Conservation (phyloP, 2,329 filamentous ascomycete genomes). For the Botrytis porri region DNA sequence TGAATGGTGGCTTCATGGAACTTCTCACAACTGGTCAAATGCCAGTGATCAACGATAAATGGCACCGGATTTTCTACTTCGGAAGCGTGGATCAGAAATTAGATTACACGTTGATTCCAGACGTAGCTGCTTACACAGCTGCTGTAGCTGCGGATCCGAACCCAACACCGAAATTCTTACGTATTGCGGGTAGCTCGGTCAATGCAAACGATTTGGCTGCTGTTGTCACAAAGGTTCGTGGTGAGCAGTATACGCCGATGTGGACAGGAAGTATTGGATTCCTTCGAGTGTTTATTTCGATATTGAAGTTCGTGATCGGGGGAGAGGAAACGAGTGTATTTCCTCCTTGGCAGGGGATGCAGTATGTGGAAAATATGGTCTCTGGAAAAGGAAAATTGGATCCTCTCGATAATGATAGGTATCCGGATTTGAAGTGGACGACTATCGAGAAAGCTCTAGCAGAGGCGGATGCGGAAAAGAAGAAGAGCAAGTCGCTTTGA, state of each 20-base stretch:
- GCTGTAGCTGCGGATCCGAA: slow-evolving; percentile 22
- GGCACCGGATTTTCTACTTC: slow-evolving; percentile 21
- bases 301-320: slow-evolving; percentile 19
- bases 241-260: slow-evolving; percentile 19
- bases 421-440: slow-evolving; percentile 18
- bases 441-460: slow-evolving; percentile 16
- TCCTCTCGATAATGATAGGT: slow-evolving; percentile 20
- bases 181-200: slow-evolving; percentile 20
- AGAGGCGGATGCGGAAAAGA: slow-evolving; percentile 17
- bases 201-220: slow-evolving; percentile 19
- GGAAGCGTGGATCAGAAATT: slow-evolving; percentile 20
- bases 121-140: slow-evolving; percentile 21
- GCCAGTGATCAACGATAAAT: slow-evolving; percentile 21
- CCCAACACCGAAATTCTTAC: slow-evolving; percentile 20
- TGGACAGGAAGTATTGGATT: slow-evolving; percentile 21
- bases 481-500: not conserved
- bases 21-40: slow-evolving; percentile 11
- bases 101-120: slow-evolving; percentile 17
- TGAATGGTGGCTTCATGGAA: slow-evolving; percentile 23
- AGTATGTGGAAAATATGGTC: slow-evolving; percentile 22
- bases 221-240: slow-evolving; percentile 17
- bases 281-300: slow-evolving; percentile 11
- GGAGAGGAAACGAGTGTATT: slow-evolving; percentile 8
- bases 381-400: slow-evolving; percentile 20
- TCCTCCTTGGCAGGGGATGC: slow-evolving; percentile 22